Base-by-base conservation (phyloP, 2,329 filamentous ascomycete species). In the Trichoderma koningiopsis region DNA sequence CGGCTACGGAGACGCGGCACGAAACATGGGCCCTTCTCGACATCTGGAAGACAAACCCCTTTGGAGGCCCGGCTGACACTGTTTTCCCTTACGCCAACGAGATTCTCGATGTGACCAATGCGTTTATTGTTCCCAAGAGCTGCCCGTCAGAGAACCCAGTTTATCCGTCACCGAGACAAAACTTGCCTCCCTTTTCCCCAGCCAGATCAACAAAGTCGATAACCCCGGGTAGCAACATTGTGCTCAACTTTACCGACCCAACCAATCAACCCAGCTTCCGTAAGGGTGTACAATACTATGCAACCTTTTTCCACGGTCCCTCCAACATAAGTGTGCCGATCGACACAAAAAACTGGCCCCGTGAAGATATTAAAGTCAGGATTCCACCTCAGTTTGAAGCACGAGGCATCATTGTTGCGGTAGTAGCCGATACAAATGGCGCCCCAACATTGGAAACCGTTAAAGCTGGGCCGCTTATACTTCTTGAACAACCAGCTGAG, bases 1-100 rank as follows among this genome's bases (percentile, higher is more conserved):
- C 40, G 22, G 10, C 31, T 31, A 52, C 47, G 16, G 59, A 62
- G 31, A 62, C 59, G n/a, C 59, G 59, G 11, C 59, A 62, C 31
- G 59, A 62, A 27, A 62, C 59, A 49, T 62, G 59, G 59, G 5
- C 59, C 24, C 59, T 62, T 31, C 29, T 62, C 19, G 59, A 47
- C 7, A 52, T 52, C 8, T 62, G 59, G 59, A 62, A 52, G 16
- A 52, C 37, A 10, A 62, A 35, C 27, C 59, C 59, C 19, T 62
- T 62, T 11, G 47, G 16, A 5, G 59, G 59, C 24, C 40, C 59
- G 14, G 11, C 40, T n/a, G 40, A 62, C n/a, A 62, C 59, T 5
- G 59, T 62, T 16, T 62, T 52, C 33, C 59, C 60, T 55, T 63
- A 24, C 13, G 56, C 56, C 33, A 59, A 59, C 56, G 13, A 59